Evolutionary conservation across 768 basidiomycete species (phyloP), one percentile per base, ranked within the genome.

Genomic region (Mrakia frigida): DNA sequence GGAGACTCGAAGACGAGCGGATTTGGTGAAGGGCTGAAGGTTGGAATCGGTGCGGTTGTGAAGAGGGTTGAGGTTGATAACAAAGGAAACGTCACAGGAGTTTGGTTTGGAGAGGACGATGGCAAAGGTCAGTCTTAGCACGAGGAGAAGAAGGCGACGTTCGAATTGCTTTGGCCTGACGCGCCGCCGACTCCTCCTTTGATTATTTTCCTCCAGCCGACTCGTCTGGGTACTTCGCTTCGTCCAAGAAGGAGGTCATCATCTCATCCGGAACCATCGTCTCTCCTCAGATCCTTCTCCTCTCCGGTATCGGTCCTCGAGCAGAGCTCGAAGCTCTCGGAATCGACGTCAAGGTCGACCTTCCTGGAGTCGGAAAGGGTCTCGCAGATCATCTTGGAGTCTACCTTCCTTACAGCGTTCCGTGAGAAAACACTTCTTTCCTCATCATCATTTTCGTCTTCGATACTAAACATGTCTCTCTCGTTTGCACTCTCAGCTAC

Each of bases 261-360:
- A 28, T 78, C 50, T 70, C 77, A 3, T 84, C 83, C 28, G 86
- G 87, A 10, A 81, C 86, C 0, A 80, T 87, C 61, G 84, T 86
- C 78, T 86, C 86, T 5, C 84, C 87, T 7, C 86, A 88, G 79
- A 82, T 90, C 13, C 85, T 89, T 81, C 87, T 89, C 79, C 82
- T 89, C 3, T 90, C 89, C 0, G 93, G 93, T 16, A 84, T 94
- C 67, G 93, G 92, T 3, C 90, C 91, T 50, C 85, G 86, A 2
- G 84, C 84, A 0, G 86, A 90, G 18, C 85, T 93, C 52, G 79
- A 84, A 16, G 81, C 84, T 52, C 84, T 89, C 74, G 82, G 83
- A 7, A 89, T 94, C 31, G 84, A 87, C 0, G 83, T 89, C 41
- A 83, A 89, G 28, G 80, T 87, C 9, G 88, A 92, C 79, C 86